These are phyloP conservation scores for Polyrhizophydium stewartii DNA, from an alignment of 371 early-diverging fungal species.

Conservation along the genomic window DNA sequence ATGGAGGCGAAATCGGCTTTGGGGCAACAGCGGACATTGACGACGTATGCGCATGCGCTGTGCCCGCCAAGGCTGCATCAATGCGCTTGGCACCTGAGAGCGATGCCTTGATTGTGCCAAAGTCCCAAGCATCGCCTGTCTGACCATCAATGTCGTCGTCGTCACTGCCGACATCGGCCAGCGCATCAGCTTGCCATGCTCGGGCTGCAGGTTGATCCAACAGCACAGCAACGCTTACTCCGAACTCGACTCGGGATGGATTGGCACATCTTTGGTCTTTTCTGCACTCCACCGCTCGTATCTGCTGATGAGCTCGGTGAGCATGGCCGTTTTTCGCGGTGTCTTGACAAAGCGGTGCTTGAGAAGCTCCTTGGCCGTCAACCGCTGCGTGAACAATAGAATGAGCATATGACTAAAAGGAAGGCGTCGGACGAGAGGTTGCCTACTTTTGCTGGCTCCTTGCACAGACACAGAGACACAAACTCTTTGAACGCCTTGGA, in stretches of 20 bases:
- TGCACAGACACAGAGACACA: conserved; percentile 80
- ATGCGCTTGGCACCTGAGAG: not conserved
- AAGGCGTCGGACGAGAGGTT: not conserved
- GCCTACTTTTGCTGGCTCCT: conserved; percentile 68
- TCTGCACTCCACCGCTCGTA: conserved; percentile 71
- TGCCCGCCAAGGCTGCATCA: too few species aligned
- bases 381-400: conserved; percentile 45
- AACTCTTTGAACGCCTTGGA: conserved; percentile 90
- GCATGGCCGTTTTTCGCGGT: conserved; percentile 23
- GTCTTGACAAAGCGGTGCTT: conserved; percentile 84
- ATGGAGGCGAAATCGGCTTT: not conserved
- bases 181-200: conserved; percentile 49
- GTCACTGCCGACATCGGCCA: conserved; percentile 46
- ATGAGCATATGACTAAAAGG: not conserved
- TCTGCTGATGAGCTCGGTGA: conserved; percentile 80
- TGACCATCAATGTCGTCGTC: conserved; percentile 11
- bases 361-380: conserved; percentile 83
- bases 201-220: too few species aligned
- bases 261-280: conserved; percentile 6
- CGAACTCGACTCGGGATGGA: not conserved
- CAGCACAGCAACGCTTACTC: conserved; percentile 8
- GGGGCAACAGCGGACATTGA: too few species aligned
- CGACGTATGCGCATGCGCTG: too few species aligned
- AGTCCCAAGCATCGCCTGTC: conserved; percentile 27
- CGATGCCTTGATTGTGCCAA: conserved; percentile 31